These are phyloP conservation scores for Talaromyces borbonicus DNA, from an alignment of 495 filamentous ascomycete genomes.

Conservation along the genomic window DNA sequence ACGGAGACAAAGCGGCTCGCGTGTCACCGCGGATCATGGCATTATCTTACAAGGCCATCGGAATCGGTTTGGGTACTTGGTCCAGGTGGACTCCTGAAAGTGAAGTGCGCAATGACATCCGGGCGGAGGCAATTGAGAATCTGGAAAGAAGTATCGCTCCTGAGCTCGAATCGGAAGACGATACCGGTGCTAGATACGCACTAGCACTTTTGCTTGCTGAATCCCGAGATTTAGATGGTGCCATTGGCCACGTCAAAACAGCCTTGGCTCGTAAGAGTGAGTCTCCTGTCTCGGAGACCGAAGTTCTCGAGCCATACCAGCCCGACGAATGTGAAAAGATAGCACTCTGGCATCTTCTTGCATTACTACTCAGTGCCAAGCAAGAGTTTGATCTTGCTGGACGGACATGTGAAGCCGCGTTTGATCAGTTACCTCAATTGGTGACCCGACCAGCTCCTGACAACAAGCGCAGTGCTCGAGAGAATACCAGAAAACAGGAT, in stretches of 20 bases:
- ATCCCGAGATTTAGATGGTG: slow-evolving; percentile 62
- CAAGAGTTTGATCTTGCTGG: slow-evolving; percentile 75
- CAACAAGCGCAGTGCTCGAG: slow-evolving; percentile 19
- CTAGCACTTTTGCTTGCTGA: slow-evolving; percentile 74
- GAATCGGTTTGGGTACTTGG: slow-evolving; percentile 77
- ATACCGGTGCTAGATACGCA: slow-evolving; percentile 65
- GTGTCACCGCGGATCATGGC: slow-evolving; percentile 49
- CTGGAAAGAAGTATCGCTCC: slow-evolving; percentile 61
- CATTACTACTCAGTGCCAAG: slow-evolving; percentile 73
- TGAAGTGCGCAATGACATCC: slow-evolving; percentile 54
- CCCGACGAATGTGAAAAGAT: slow-evolving; percentile 32
- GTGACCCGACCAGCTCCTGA: slow-evolving; percentile 34
- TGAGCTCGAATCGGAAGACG: slow-evolving; percentile 47
- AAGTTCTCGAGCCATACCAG: slow-evolving; percentile 15
- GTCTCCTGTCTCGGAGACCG: slow-evolving; percentile 17
- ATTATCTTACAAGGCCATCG: slow-evolving; percentile 67
- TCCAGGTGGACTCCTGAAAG: slow-evolving; percentile 68
- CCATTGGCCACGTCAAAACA: slow-evolving; percentile 67
- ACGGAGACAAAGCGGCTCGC: slow-evolving; percentile 22
- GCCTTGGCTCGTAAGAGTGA: slow-evolving; percentile 29
- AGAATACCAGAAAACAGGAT: slow-evolving; percentile 23
- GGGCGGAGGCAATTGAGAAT: slow-evolving; percentile 61
- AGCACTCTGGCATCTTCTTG: slow-evolving; percentile 70
- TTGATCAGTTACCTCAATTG: slow-evolving; percentile 65
- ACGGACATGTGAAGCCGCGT: slow-evolving; percentile 76